phyloP scores from a whole-genome alignment of 2,329 filamentous ascomycete genomes.

The Phaeosphaeriaceae sp. region DNA sequence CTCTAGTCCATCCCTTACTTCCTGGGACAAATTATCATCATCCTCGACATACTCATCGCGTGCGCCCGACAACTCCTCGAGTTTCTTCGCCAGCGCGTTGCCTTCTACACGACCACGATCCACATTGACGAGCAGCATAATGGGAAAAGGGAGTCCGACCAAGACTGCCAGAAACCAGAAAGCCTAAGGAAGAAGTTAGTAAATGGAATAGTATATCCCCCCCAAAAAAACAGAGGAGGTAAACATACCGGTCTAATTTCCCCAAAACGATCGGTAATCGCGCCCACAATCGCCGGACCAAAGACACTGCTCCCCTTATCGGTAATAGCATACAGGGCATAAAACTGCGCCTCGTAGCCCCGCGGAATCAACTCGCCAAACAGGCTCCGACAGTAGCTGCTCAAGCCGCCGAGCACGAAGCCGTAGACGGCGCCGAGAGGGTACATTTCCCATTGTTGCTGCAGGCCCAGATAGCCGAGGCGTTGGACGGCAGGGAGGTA shows the following conservation, averaged over 20 bases:
- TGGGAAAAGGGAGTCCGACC: constrained; percentile 81
- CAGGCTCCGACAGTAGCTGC: constrained; percentile 87
- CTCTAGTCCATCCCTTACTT: constrained; percentile 18
- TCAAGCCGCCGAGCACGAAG: constrained; percentile 90
- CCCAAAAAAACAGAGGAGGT: too few species aligned
- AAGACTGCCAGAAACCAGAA: constrained; percentile 90
- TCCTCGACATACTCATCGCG: constrained; percentile 11
- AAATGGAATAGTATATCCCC: too few species aligned
- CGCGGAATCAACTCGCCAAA: constrained; percentile 94
- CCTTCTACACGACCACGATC: constrained; percentile 61
- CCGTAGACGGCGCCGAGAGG: constrained; percentile 89
- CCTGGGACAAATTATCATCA: constrained; percentile 16
- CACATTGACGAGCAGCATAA: constrained; percentile 86
- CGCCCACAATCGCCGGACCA: constrained; percentile 90
- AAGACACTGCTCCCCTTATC: constrained; percentile 96
- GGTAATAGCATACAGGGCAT: constrained; percentile 94
- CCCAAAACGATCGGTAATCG: constrained; percentile 77
- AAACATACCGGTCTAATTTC: constrained; percentile 54
- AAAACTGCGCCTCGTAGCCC: constrained; percentile 94
- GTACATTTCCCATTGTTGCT: constrained; percentile 97
- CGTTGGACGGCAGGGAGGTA: constrained; percentile 80
- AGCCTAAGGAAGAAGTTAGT: constrained; percentile 53
- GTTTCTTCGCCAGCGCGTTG: constrained; percentile 48
- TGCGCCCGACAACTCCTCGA: constrained; percentile 32
- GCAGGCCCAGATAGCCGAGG: constrained; percentile 82